Evolutionary conservation across 768 basidiomycete species (phyloP), one percentile per base, ranked within the genome.

Genomic region (Mycena crocata): DNA sequence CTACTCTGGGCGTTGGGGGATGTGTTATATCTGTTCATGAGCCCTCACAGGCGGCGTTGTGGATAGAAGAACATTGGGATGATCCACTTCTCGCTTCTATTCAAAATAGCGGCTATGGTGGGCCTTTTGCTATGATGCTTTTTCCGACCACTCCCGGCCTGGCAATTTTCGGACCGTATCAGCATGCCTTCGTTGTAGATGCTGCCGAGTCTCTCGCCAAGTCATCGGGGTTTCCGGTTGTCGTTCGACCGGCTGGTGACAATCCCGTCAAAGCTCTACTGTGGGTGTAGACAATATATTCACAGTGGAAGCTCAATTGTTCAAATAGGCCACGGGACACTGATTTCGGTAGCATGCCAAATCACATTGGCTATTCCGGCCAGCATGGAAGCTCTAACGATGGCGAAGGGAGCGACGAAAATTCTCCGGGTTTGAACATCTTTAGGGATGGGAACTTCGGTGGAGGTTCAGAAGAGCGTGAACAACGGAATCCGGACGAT

Each of bases 61-160:
- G 59, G 59, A 44, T 61, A 24, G 50, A 61, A 23, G 26, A 61
- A 3, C 51, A 61, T 30, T 61, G 40, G 37, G 39, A 51, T 9
- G 7, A 31, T 24, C 28, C 28, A 30, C 48, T 51, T 12, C 13
- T 52, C 24, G 23, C 17, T 5, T 50, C 28, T 9, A n/a, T 59
- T 21, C 34, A 21, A 40, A 24, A 60, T 8, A 40, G 30, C 9
- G 40, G 44, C 15, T 56, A 32, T 6, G 44, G 19, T 14, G 62
- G 62, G 3, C 62, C 62, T 5, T n/a, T 55, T 1, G 24, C 62
- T 4, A 24, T 46, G 0, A 62, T 62, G 61, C 34, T 63, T n/a
- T 63, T 32, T 5, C 62, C 62, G 2, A 21, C 17, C 10, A 28
- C 35, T 26, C 62, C 62, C 5, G 51, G 44, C 19, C 28, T 55